phyloP scores from a whole-genome alignment of 108 stramenopile genomes.

The Thalassiosira profunda region DNA sequence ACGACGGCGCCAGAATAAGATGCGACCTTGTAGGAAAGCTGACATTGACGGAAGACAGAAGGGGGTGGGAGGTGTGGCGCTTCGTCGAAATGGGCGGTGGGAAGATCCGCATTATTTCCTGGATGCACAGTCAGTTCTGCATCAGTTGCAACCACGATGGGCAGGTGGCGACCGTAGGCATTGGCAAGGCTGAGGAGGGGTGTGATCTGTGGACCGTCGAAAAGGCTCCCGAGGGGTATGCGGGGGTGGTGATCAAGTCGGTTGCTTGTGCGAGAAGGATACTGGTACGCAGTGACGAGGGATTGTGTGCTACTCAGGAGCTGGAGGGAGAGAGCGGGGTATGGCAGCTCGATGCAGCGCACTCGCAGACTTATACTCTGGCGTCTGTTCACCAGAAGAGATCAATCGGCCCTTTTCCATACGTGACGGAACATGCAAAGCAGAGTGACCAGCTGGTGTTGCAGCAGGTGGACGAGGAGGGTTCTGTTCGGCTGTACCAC shows the following conservation, averaged over 20 bases:
- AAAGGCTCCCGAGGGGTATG: slow-evolving; percentile 13
- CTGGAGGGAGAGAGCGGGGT: slow-evolving; percentile 18
- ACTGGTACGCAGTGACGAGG: background rate
- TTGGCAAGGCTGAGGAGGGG: slow-evolving; percentile 10
- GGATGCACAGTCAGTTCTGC: slow-evolving; percentile 44
- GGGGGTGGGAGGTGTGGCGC: slow-evolving; percentile 56
- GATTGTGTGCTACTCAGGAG: background rate
- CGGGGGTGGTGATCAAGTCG: slow-evolving; percentile 39
- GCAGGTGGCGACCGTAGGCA: slow-evolving; percentile 3
- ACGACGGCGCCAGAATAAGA: too few relatives aligned
- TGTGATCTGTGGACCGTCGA: slow-evolving; percentile 48
- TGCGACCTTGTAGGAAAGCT: slow-evolving; percentile 50
- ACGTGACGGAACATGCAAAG: slow-evolving; percentile 43
- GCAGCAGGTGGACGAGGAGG: slow-evolving; percentile 10
- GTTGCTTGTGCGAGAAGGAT: slow-evolving; percentile 5
- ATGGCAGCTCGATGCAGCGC: slow-evolving; percentile 52
- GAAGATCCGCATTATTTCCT: slow-evolving; percentile 33
- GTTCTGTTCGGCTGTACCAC: slow-evolving; percentile 14
- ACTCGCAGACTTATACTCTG: slow-evolving; percentile 44
- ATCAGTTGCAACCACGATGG: slow-evolving; percentile 31
- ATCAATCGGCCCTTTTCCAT: slow-evolving; percentile 48
- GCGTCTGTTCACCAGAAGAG: slow-evolving; percentile 5
- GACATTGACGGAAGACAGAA: slow-evolving; percentile 12
- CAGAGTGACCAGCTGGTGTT: slow-evolving; percentile 35
- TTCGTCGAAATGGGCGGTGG: slow-evolving; percentile 55